These are phyloP conservation scores for Peronospora destructor DNA, from an alignment of 352 stramenopile species.

Conservation along the genomic window DNA sequence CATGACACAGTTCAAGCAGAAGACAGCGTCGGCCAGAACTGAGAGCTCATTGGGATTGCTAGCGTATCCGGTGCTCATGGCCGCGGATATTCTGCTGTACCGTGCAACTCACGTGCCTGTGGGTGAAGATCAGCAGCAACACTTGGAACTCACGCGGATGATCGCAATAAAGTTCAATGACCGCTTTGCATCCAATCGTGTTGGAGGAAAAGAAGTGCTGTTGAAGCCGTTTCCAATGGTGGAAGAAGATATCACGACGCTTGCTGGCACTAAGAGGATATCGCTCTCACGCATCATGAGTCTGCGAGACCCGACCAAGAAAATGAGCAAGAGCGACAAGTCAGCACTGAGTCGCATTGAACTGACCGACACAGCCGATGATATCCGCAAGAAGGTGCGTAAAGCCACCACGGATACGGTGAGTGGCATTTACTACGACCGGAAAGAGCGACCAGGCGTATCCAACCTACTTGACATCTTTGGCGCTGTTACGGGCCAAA, in stretches of 20 bases:
- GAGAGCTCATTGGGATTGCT: constrained; percentile 90
- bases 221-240: constrained; percentile 48
- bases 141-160: constrained; percentile 97
- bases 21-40: constrained; percentile 77
- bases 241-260: constrained; percentile 32
- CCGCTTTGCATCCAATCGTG: constrained; percentile 67
- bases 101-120: constrained; percentile 95
- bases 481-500: constrained; percentile 64
- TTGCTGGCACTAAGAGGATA: constrained; percentile 9
- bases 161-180: constrained; percentile 95
- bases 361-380: constrained; percentile 70
- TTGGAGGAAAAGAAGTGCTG: constrained; percentile 33
- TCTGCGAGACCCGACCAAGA: constrained; percentile 92
- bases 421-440: constrained; percentile 82
- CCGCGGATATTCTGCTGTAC: constrained; percentile 98
- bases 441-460: constrained; percentile 88
- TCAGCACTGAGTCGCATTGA: constrained; percentile 92
- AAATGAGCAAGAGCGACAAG: constrained; percentile 98
- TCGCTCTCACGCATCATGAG: constrained; percentile 94
- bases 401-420: constrained; percentile 87
- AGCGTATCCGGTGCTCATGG: constrained; percentile 98
- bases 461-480: constrained; percentile 94
- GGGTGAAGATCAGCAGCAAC: constrained; percentile 96
- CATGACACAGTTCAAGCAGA: constrained; percentile 99
- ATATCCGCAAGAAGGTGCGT: constrained; percentile 81